These are phyloP conservation scores for Jamesozyma spencerorum DNA, from an alignment of 805 yeast species.

Conservation along the genomic window DNA sequence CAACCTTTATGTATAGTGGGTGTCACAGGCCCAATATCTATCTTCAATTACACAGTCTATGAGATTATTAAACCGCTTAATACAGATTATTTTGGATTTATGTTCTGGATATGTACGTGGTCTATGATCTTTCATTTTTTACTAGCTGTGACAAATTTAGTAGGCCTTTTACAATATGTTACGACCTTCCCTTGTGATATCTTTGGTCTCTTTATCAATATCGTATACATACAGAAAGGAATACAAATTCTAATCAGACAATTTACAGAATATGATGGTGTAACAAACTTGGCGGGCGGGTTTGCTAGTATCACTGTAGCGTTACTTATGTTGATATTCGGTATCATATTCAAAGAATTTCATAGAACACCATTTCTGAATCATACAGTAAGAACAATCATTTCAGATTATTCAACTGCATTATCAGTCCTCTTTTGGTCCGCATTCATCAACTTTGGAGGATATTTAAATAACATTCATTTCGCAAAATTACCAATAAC, in stretches of 20 bases:
- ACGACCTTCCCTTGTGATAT: constrained; percentile 83
- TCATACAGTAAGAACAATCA: constrained; percentile 51
- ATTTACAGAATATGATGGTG: constrained; percentile 33
- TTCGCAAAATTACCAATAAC: constrained; percentile 62
- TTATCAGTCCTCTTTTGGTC: constrained; percentile 79
- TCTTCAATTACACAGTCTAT: constrained; percentile 79
- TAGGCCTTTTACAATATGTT: constrained; percentile 57
- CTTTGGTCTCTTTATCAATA: constrained; percentile 83
- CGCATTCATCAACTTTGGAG: constrained; percentile 89
- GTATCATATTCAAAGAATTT: constrained; percentile 50
- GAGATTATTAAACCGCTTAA: constrained; percentile 29
- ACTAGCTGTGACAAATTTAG: constrained; percentile 61
- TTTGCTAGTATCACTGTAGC: constrained; percentile 71
- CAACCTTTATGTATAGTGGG: constrained; percentile 95
- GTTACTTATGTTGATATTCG: constrained; percentile 66
- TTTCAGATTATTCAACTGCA: constrained; percentile 84
- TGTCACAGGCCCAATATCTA: constrained; percentile 91
- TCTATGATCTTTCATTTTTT: constrained; percentile 70
- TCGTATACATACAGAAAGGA: constrained; percentile 85
- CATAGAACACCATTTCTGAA: constrained; percentile 51
- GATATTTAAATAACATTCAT: constrained; percentile 46
- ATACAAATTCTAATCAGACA: constrained; percentile 71
- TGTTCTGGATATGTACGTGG: constrained; percentile 96
- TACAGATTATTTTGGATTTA: constrained; percentile 69
- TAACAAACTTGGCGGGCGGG: constrained; percentile 31